Percentiles rank a stretch among this genome's conserved stretches.
Conservation (phyloP, 2,329 filamentous ascomycete genomes). For the Exophiala bonariae region DNA sequence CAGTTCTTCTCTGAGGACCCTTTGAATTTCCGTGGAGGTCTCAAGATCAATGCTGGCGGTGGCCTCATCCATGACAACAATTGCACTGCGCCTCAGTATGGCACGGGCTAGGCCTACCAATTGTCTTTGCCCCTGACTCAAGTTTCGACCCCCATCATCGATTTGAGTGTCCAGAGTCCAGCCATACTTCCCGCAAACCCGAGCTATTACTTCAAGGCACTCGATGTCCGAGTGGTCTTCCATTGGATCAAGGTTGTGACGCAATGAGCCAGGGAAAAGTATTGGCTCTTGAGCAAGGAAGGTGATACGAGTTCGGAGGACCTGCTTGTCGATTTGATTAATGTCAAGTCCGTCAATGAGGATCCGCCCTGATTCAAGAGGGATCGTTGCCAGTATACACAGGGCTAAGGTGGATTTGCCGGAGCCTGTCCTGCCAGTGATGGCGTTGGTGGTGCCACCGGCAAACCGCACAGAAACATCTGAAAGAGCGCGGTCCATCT, state of each 20-base stretch:
- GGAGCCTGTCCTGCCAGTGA: slow-evolving; percentile 77
- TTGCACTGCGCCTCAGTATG: slow-evolving; percentile 59
- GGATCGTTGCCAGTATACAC: slow-evolving; percentile 57
- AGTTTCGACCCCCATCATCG: slow-evolving; percentile 61
- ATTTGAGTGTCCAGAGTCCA: slow-evolving; percentile 59
- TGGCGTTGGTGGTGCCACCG: slow-evolving; percentile 73
- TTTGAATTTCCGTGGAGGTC: slow-evolving; percentile 57
- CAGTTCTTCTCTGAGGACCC: slow-evolving; percentile 57
- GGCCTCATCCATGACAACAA: slow-evolving; percentile 67
- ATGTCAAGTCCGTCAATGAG: slow-evolving; percentile 63
- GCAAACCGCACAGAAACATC: slow-evolving; percentile 73
- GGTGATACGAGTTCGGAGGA: slow-evolving; percentile 61
- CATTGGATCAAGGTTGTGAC: slow-evolving; percentile 63
- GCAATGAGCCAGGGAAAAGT: slow-evolving; percentile 62
- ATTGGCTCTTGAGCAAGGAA: slow-evolving; percentile 69
- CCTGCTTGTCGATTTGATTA: slow-evolving; percentile 58
- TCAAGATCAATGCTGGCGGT: slow-evolving; percentile 65
- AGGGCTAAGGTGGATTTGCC: slow-evolving; percentile 78
- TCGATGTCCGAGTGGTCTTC: slow-evolving; percentile 57
- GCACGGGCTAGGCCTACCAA: slow-evolving; percentile 65
- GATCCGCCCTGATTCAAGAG: slow-evolving; percentile 57
- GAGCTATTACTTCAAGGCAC: slow-evolving; percentile 53
- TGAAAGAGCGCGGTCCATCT: slow-evolving; percentile 70
- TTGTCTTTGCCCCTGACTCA: slow-evolving; percentile 66
- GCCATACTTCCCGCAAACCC: slow-evolving; percentile 55